These are phyloP conservation scores for Pseudozyma thailandica DNA, from an alignment of 1,284 basidiomycete species.

Conservation along the genomic window DNA sequence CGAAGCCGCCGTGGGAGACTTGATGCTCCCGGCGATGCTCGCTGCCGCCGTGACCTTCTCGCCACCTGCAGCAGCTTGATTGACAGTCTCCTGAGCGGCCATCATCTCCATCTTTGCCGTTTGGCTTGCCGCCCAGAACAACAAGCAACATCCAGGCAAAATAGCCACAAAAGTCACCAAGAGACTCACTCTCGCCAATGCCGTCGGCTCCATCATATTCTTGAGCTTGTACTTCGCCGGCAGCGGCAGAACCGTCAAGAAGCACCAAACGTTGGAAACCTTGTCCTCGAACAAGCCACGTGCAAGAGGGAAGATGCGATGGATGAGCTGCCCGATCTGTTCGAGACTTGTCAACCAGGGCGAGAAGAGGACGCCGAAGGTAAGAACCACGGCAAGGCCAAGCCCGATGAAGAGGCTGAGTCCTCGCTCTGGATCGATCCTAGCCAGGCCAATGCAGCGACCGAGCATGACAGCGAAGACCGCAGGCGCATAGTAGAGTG, in stretches of 20 bases:
- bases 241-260: constrained; percentile 57
- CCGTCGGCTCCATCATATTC: constrained; percentile 40
- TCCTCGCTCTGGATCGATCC: constrained; percentile 76
- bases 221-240: constrained; percentile 55
- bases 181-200: constrained; percentile 68
- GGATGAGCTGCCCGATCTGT: constrained; percentile 74
- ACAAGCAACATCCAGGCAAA: constrained; percentile 57
- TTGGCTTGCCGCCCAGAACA: constrained; percentile 56
- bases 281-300: constrained; percentile 95
- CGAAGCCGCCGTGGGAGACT: constrained; percentile 9
- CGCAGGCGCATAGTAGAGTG: constrained; percentile 90
- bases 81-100: constrained; percentile 38
- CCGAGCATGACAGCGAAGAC: constrained; percentile 66
- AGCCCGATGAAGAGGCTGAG: constrained; percentile 77
- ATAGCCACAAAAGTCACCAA: constrained; percentile 67
- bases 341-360: constrained; percentile 78
- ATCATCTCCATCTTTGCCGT: constrained; percentile 64
- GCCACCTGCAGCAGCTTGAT: neutral
- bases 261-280: constrained; percentile 90
- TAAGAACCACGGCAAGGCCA: constrained; percentile 70
- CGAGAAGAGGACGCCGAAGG: constrained; percentile 78
- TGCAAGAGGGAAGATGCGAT: constrained; percentile 87
- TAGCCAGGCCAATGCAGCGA: constrained; percentile 78
- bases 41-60: neutral
- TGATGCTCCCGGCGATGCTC: constrained; percentile 21